Conservation (phyloP, 768 basidiomycete genomes). For the Mycena galericulata region DNA sequence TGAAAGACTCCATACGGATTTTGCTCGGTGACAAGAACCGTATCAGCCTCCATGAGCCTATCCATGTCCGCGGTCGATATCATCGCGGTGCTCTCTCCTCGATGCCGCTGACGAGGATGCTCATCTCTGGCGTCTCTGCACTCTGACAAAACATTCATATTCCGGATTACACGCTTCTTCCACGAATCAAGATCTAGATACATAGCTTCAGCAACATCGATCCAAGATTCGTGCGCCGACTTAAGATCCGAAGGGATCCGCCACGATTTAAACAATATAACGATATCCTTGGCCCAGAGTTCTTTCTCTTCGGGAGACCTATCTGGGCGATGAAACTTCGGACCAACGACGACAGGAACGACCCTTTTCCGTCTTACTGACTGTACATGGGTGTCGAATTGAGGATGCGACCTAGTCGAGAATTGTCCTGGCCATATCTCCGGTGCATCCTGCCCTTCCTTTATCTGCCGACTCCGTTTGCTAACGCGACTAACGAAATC, state of each 20-base stretch:
- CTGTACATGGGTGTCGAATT: neutral
- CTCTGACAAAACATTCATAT: constrained; percentile 22
- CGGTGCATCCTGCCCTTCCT: no score
- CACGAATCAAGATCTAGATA: neutral
- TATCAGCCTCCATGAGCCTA: neutral
- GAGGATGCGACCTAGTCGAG: neutral
- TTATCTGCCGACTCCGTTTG: no score
- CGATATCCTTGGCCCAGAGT: neutral
- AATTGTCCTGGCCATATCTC: neutral
- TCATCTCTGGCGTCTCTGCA: constrained; percentile 26
- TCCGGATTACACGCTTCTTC: constrained; percentile 2
- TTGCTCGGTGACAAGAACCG: neutral
- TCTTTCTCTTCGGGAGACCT: neutral
- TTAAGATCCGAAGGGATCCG: neutral
- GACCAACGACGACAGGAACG: neutral
- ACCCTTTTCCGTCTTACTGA: no score
- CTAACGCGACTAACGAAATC: neutral
- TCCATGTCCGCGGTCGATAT: neutral
- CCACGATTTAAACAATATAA: constrained; percentile 1
- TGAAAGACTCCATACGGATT: neutral
- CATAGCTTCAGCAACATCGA: neutral
- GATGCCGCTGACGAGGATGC: neutral
- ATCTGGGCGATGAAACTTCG: neutral
- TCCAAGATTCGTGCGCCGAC: neutral
- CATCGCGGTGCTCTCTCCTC: neutral